Percentiles rank a stretch among this genome's conserved stretches.
Evolutionary conservation across 441 rosid genomes (phyloP).

Genomic region (Rhodomyrtus psidioides): DNA sequence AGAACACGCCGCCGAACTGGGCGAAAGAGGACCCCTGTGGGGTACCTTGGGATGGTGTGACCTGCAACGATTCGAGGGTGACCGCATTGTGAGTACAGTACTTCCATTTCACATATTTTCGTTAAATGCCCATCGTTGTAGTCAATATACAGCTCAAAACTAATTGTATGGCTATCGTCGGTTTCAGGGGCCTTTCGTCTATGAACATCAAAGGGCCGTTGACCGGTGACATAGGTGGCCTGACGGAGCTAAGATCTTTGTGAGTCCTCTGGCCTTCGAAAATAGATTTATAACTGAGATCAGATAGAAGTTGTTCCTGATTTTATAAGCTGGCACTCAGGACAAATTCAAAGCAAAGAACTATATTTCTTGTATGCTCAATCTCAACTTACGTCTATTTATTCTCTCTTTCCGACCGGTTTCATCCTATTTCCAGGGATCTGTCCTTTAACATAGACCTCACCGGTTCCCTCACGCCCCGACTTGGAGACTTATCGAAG

Average conservation of each 20-base stretch:
- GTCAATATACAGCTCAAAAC: neutral
- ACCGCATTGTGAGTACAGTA: slow-evolving; percentile 4
- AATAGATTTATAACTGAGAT: neutral
- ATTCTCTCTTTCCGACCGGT: neutral
- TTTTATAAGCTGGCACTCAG: neutral
- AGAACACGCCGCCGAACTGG: slow-evolving; percentile 8
- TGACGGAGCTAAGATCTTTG: slow-evolving; percentile 2
- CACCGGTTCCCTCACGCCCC: neutral
- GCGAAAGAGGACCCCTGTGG: slow-evolving; percentile 6
- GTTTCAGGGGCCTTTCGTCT: neutral
- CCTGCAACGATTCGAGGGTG: slow-evolving; percentile 1
- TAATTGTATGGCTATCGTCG: neutral
- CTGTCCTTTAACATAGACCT: slow-evolving; percentile 6
- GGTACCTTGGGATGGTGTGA: slow-evolving; percentile 8
- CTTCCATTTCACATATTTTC: neutral
- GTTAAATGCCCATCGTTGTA: neutral
- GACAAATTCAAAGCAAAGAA: neutral
- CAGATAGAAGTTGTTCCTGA: neutral
- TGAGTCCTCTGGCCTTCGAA: neutral
- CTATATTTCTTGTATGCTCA: neutral
- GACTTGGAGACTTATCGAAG: neutral
- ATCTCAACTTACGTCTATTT: neutral
- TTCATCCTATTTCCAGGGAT: slow-evolving; percentile 2
- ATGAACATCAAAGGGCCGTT: slow-evolving; percentile 7
- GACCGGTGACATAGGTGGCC: slow-evolving; percentile 7